Evolutionary conservation across 176 grass and related monocot species (phyloP), one percentile per base, ranked within the genome.

Genomic region (Juncus inflexus): DNA sequence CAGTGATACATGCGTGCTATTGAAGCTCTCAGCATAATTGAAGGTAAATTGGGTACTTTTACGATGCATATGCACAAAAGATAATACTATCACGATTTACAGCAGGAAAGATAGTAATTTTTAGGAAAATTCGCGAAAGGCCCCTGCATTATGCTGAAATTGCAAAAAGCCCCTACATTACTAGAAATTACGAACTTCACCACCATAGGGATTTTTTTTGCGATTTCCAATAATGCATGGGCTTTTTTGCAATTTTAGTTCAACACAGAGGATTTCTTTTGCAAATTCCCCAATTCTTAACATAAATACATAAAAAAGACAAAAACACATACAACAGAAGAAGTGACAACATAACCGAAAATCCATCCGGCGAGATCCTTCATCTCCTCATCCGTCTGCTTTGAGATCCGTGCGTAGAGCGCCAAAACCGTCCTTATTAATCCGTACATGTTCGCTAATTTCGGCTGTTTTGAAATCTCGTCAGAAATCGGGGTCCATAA

Each of bases 381-480:
- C 16, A 72, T 39, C 61, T 91, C 63, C 70, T 80, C 87, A 74
- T 73, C 79, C 69, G 76, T 60, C 50, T 91, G 58, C 70, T 87
- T 91, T 58, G 64, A 74, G 59, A 80, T 79, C 72, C 70, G 65
- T 3, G 76, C 68, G 83, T 97, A 77, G 54, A 97, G 92, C 61
- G 65, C 63, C 66, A 72, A 74, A 73, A 97, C 83, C 76, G 86
- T 86, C 78, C 66, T 79, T 39, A 91, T 77, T 74, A 97, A 70
- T 4, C 79, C 92, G 78, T 76, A 70, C 51, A 81, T 79, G 14
- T 88, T 97, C 58, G 87, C 73, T 42, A 74, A 52, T 5, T 70
- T 72, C 74, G 77, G 85, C 61, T 81, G 83, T 40, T 49, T 74
- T 77, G 70, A 84, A 19, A 91, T 77, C 47, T 85, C 92, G 67